These are phyloP conservation scores for Aspergillus diversus DNA, from an alignment of 495 filamentous ascomycete genomes.

Conservation along the genomic window DNA sequence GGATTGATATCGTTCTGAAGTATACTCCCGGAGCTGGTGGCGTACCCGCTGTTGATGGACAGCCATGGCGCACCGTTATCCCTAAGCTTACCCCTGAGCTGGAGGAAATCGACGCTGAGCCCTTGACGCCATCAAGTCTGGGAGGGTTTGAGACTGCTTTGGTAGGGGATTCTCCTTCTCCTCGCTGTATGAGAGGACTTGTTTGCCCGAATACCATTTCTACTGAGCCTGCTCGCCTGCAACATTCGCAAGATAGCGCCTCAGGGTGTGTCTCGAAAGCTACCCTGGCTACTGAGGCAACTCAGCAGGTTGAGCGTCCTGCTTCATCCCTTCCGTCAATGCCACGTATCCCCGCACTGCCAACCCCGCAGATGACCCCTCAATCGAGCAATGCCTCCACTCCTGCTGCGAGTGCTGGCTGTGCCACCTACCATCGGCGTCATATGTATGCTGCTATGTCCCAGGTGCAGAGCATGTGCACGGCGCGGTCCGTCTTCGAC, in stretches of 20 bases:
- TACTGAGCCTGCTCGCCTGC: constrained; percentile 24
- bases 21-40: constrained; percentile 66
- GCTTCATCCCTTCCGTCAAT: constrained; percentile 51
- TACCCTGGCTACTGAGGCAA: constrained; percentile 65
- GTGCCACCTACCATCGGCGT: constrained; percentile 55
- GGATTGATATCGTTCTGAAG: constrained; percentile 87
- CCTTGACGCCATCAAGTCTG: constrained; percentile 36
- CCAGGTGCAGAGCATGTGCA: constrained; percentile 66
- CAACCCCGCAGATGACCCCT: constrained; percentile 82
- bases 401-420: constrained; percentile 84
- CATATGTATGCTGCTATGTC: constrained; percentile 83
- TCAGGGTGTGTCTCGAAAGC: constrained; percentile 42
- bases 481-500: constrained; percentile 66
- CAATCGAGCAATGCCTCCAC: constrained; percentile 72
- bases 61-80: constrained; percentile 76
- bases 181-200: constrained; percentile 27
- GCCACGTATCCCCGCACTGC: constrained; percentile 67
- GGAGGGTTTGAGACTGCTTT: constrained; percentile 36
- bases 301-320: constrained; percentile 36
- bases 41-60: constrained; percentile 35
- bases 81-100: constrained; percentile 75
- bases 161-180: constrained; percentile 39
- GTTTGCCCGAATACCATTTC: constrained; percentile 16
- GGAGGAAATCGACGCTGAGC: constrained; percentile 40
- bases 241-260: constrained; percentile 43